Evolutionary conservation across 495 filamentous ascomycete genomes (phyloP), one percentile per base, ranked within the genome.

Genomic region (Diplogelasinospora grovesii): DNA sequence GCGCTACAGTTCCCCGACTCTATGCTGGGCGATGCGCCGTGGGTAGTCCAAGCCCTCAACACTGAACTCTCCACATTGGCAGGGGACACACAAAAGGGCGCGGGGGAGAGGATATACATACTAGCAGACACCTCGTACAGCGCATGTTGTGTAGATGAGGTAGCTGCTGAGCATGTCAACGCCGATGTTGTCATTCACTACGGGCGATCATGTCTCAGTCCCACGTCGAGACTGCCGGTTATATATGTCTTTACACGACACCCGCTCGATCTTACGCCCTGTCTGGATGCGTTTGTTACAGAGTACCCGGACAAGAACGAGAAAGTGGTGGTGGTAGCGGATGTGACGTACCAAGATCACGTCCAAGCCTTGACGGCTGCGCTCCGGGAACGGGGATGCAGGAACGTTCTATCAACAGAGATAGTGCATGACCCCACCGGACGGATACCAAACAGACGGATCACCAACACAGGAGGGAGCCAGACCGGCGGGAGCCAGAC

Each of bases 91-190:
- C n/a, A n/a, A n/a, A n/a, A n/a, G n/a, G n/a, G n/a, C n/a, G n/a
- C n/a, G n/a, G n/a, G n/a, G 24, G 44, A 47, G 27, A 77, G 73
- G 46, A 69, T 95, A 19, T 92, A 81, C 50, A 93, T 99, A 45
- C 72, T 99, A 26, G 92, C 83, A 22, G 92, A 99, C 59, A 97
- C 92, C 7, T 95, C 89, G 2, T 99, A 97, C 62, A 90, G 92
- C 30, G 78, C 89, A 4, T 99, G 92, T 66, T 99, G 92, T 57
- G 89, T 96, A 35, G 92, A 99, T 47, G 92, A 99, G 61, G 83
- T 97, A 31, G 93, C 92, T 2, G 92, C 93, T 11, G 90, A 97
- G 54, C 93, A 99, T 60, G 83, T 85, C 21, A 71, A 86, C 53
- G 89, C 92, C 5, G 83, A 97, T 37, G 87, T 85, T 4, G 83